A percentile compares a stretch with the other conserved stretches of the same genome.
Conservation (phyloP, 805 yeast genomes). For the Lipomyces japonicus region DNA sequence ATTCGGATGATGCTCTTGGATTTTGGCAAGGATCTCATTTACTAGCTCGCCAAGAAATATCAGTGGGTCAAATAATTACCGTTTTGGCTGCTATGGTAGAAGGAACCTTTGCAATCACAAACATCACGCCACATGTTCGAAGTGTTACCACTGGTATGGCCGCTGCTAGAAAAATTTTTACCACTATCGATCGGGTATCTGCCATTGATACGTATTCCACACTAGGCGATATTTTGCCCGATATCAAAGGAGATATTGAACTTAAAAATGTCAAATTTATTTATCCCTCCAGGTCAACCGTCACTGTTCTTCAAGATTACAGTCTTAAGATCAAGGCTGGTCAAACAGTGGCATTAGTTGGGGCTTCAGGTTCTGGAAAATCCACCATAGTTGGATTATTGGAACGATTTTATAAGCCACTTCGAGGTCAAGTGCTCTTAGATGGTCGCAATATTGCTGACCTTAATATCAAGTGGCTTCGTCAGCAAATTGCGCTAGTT, state of each 20-base stretch:
- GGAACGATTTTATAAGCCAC: constrained; percentile 57
- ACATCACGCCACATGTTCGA: constrained; percentile 43
- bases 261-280: constrained; percentile 32
- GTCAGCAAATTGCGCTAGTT: constrained; percentile 57
- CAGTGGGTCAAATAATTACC: constrained; percentile 38
- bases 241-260: constrained; percentile 41
- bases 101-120: constrained; percentile 42
- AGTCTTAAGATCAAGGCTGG: constrained; percentile 59
- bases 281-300: constrained; percentile 36
- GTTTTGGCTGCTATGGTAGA: constrained; percentile 31
- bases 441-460: constrained; percentile 49
- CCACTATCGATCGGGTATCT: constrained; percentile 44
- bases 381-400: constrained; percentile 49
- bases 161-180: constrained; percentile 41
- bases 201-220: constrained; percentile 37
- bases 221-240: constrained; percentile 25
- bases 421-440: constrained; percentile 46
- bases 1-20: constrained; percentile 56
- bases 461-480: constrained; percentile 49
- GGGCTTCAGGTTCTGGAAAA: constrained; percentile 65
- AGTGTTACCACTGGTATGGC: constrained; percentile 41
- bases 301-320: constrained; percentile 33
- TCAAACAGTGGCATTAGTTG: constrained; percentile 81
- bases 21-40: constrained; percentile 45
- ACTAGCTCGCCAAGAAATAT: constrained; percentile 35